Evolutionary conservation across 176 grass and related monocot species (phyloP).

Genomic region (Pontederia crassipes): DNA sequence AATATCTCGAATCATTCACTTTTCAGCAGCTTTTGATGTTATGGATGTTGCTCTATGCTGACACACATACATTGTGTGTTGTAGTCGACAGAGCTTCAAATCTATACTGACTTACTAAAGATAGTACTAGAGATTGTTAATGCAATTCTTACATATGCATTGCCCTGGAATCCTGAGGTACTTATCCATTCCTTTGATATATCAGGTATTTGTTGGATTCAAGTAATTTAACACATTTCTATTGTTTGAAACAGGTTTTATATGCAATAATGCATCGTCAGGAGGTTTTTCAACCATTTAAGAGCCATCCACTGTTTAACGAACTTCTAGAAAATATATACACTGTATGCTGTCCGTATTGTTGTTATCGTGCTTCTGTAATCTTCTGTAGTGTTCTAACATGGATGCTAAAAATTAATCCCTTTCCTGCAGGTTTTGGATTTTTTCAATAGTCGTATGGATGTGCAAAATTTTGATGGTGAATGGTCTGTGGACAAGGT

Average conservation of each 20-base stretch:
- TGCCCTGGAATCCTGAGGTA: slow-evolving; percentile 96
- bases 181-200: slow-evolving; percentile 11
- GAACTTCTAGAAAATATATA: slow-evolving; percentile 98
- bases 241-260: slow-evolving; percentile 54
- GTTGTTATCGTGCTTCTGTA: background rate
- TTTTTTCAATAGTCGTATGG: slow-evolving; percentile 99
- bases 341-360: slow-evolving; percentile 38
- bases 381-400: slow-evolving; percentile 3
- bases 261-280: slow-evolving; percentile 98
- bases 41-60: slow-evolving; percentile 17
- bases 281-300: slow-evolving; percentile 95
- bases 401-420: slow-evolving; percentile 2
- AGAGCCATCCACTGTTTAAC: slow-evolving; percentile 94
- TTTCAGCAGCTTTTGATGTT: background rate
- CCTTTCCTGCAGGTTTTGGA: slow-evolving; percentile 57
- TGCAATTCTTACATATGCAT: slow-evolving; percentile 95
- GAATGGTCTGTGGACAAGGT: slow-evolving; percentile 98
- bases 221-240: slow-evolving; percentile 12
- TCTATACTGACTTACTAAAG: slow-evolving; percentile 95
- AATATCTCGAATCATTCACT: slow-evolving; percentile 16
- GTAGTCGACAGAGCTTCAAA: slow-evolving; percentile 96
- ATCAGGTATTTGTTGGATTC: background rate
- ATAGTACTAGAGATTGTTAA: slow-evolving; percentile 99
- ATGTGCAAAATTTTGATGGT: slow-evolving; percentile 78
- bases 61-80: slow-evolving; percentile 22